Evolutionary conservation across 768 basidiomycete species (phyloP).

Genomic region (Suillus hirtellus): DNA sequence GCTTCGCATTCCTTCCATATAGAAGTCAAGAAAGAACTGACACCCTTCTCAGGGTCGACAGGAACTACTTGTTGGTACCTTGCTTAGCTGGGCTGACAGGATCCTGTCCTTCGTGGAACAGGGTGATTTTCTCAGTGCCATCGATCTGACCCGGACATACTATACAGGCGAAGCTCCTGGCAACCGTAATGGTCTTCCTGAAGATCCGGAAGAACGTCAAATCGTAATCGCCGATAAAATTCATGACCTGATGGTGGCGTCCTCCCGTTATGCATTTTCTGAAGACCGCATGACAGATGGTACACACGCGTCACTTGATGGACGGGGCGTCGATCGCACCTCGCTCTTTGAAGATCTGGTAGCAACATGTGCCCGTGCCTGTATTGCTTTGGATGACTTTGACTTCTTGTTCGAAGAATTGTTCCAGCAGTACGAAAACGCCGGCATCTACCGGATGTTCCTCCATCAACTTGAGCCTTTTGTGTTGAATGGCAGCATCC

Average conservation of each 20-base stretch:
- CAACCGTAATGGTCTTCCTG: constrained; percentile 85
- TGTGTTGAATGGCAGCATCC: constrained; percentile 72
- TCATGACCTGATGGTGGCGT: constrained; percentile 82
- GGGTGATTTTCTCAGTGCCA: constrained; percentile 89
- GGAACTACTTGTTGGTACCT: constrained; percentile 75
- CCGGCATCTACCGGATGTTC: constrained; percentile 84
- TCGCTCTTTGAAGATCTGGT: constrained; percentile 89
- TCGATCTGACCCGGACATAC: constrained; percentile 81
- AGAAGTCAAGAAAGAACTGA: neutral
- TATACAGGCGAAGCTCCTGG: constrained; percentile 80
- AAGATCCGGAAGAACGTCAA: constrained; percentile 55
- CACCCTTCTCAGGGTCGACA: constrained; percentile 53
- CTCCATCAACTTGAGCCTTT: constrained; percentile 79
- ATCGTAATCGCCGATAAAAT: constrained; percentile 73
- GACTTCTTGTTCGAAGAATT: constrained; percentile 93
- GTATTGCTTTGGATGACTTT: constrained; percentile 74
- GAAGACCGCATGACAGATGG: constrained; percentile 92
- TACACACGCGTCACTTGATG: constrained; percentile 79
- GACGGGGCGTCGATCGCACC: constrained; percentile 91
- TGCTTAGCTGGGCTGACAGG: constrained; percentile 94
- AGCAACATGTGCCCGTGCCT: constrained; percentile 71
- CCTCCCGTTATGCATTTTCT: constrained; percentile 87
- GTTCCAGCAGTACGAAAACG: constrained; percentile 84
- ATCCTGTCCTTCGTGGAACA: constrained; percentile 79
- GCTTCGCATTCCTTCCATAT: constrained; percentile 11